phyloP scores from a whole-genome alignment of 2,329 filamentous ascomycete species.

The Stemphylium lycopersici region DNA sequence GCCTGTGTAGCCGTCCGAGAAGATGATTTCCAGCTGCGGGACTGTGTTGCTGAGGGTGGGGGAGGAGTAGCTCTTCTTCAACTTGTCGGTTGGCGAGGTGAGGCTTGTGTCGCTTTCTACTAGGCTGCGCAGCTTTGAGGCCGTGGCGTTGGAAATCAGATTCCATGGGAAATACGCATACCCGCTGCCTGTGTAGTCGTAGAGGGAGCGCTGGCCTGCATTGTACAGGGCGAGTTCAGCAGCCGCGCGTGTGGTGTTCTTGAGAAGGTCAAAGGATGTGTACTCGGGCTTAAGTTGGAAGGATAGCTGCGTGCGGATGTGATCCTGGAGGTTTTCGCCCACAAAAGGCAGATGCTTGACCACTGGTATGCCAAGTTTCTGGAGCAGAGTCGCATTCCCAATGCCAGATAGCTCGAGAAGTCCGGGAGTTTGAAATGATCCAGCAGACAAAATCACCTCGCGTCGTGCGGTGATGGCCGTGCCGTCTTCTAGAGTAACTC shows the following conservation, averaged over 20 bases:
- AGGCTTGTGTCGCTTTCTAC: slow-evolving; percentile 34
- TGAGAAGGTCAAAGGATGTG: slow-evolving; percentile 32
- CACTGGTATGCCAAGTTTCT: slow-evolving; percentile 25
- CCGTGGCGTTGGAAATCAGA: slow-evolving; percentile 44
- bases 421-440: slow-evolving; percentile 33
- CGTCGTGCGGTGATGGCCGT: slow-evolving; percentile 36
- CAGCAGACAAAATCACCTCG: slow-evolving; percentile 39
- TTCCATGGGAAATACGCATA: slow-evolving; percentile 54
- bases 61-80: slow-evolving; percentile 44
- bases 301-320: slow-evolving; percentile 36
- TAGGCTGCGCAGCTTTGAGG: slow-evolving; percentile 38
- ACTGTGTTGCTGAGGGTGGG: slow-evolving; percentile 38
- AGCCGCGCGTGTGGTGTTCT: slow-evolving; percentile 42
- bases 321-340: slow-evolving; percentile 44
- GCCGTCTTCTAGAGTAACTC: slow-evolving; percentile 42
- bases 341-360: slow-evolving; percentile 29
- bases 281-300: slow-evolving; percentile 33
- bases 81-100: slow-evolving; percentile 21
- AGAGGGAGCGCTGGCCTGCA: slow-evolving; percentile 41
- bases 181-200: slow-evolving; percentile 50
- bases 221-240: slow-evolving; percentile 50
- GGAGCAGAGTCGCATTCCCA: slow-evolving; percentile 23
- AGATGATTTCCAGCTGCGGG: slow-evolving; percentile 53
- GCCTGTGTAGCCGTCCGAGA: slow-evolving; percentile 56
- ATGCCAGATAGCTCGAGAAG: slow-evolving; percentile 37